A percentile compares a stretch with the other conserved stretches of the same genome.
Evolutionary conservation across 768 basidiomycete species (phyloP).

Genomic region (Panaeolus papilionaceus): DNA sequence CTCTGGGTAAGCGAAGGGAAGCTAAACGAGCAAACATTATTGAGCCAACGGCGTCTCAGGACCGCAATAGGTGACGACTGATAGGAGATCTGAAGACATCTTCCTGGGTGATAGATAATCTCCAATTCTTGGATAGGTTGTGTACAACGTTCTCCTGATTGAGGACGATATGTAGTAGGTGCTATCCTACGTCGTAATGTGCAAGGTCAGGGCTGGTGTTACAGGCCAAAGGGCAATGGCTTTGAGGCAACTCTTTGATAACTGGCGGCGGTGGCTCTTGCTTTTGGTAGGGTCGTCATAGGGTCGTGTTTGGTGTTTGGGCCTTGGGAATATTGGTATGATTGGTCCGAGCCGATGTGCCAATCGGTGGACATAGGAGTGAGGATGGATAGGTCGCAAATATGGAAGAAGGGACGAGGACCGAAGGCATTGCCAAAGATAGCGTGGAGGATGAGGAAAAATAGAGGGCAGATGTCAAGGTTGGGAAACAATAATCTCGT

Average conservation of each 20-base stretch:
- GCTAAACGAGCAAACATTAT: not conserved
- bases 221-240: not conserved
- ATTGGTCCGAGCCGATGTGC: slow-evolving; percentile 6
- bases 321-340: not conserved
- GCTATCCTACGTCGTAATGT: not conserved
- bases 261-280: not conserved
- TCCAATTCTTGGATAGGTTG: not conserved
- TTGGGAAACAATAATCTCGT: not conserved
- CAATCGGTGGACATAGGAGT: slow-evolving; percentile 13
- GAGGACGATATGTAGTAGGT: not conserved
- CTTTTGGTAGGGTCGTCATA: slow-evolving; percentile 1
- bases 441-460: not conserved
- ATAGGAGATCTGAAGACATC: not conserved
- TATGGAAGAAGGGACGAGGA: not conserved
- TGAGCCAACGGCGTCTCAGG: slow-evolving; percentile 3
- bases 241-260: not conserved
- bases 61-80: not conserved
- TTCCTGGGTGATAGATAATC: not conserved
- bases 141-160: not conserved
- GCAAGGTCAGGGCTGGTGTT: not conserved
- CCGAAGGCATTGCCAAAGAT: not conserved
- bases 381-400: not conserved
- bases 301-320: not conserved
- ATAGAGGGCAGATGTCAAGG: not conserved
- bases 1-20: not conserved